Conservation (phyloP, 495 filamentous ascomycete species). For the Coniosporium apollinis region DNA sequence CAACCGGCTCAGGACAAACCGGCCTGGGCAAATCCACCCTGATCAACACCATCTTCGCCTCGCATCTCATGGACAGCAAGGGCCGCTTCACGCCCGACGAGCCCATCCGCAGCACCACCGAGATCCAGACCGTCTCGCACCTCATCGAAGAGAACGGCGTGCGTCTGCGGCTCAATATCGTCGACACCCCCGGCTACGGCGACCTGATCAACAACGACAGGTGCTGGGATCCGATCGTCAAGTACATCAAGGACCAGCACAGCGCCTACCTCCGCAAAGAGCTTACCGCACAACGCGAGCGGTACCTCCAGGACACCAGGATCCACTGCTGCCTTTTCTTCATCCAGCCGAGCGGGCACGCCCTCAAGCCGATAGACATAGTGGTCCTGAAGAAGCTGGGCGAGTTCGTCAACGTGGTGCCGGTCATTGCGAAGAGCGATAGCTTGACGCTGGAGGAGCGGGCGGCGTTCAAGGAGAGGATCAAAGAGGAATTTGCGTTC, state of each 20-base stretch:
- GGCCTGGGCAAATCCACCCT: conserved; percentile 96
- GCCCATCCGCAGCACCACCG: conserved; percentile 84
- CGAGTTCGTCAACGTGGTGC: conserved; percentile 97
- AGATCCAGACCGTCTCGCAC: conserved; percentile 94
- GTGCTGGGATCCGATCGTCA: conserved; percentile 92
- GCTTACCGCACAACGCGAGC: conserved; percentile 97
- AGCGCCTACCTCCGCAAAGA: conserved; percentile 99
- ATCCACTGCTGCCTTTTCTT: conserved; percentile 99
- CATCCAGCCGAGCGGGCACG: conserved; percentile 96
- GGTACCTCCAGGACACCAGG: conserved; percentile 96
- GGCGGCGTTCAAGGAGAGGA: conserved; percentile 87
- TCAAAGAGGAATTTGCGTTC: conserved; percentile 98
- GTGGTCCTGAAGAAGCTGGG: conserved; percentile 98
- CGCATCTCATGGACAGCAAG: conserved; percentile 97
- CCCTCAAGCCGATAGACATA: conserved; percentile 97
- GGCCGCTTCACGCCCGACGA: conserved; percentile 83
- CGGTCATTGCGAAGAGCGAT: conserved; percentile 96
- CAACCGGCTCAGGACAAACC: conserved; percentile 59
- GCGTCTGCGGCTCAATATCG: conserved; percentile 61
- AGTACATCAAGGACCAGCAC: conserved; percentile 99
- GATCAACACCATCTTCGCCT: conserved; percentile 99
- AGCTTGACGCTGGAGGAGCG: conserved; percentile 93
- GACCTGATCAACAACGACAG: conserved; percentile 72
- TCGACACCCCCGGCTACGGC: conserved; percentile 66
- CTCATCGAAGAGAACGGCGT: conserved; percentile 96